Percentiles rank a stretch among this genome's conserved stretches.
Conservation (phyloP, 108 stramenopile species). For the Conticribra weissflogii region DNA sequence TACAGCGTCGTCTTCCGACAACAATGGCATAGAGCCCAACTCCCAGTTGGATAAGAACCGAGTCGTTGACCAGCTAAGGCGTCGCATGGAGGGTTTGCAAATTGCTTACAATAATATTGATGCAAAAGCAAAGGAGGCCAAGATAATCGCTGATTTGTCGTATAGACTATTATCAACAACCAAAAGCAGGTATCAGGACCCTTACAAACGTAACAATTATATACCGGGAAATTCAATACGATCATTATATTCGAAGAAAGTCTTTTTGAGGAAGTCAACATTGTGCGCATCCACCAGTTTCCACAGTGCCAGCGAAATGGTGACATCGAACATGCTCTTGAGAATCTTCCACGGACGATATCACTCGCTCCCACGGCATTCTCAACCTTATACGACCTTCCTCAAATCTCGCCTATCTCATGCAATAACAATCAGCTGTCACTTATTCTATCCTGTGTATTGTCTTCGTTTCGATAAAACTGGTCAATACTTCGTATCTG, state of each 20-base stretch:
- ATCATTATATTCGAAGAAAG: constrained; percentile 23
- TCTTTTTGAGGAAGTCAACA: constrained; percentile 9
- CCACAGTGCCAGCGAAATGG: constrained; percentile 17
- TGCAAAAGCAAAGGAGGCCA: constrained; percentile 22
- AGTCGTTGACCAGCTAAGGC: constrained; percentile 52
- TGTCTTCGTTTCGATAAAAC: constrained; percentile 89
- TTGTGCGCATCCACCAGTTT: constrained; percentile 5
- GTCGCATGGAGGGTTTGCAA: constrained; percentile 32
- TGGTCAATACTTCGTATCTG: constrained; percentile 91
- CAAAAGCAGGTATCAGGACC: constrained; percentile 18
- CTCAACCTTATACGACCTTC: constrained; percentile 43
- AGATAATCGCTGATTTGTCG: constrained; percentile 3
- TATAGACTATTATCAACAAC: constrained; percentile 4
- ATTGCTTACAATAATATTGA: constrained; percentile 1
- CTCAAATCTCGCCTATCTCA: constrained; percentile 67
- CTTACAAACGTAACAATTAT: constrained; percentile 15
- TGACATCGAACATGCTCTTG: constrained; percentile 23
- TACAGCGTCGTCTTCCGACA: not conserved
- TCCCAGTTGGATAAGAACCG: constrained; percentile 31
- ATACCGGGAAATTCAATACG: constrained; percentile 18
- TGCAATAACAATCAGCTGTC: constrained; percentile 83
- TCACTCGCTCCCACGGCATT: not conserved
- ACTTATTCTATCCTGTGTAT: constrained; percentile 86
- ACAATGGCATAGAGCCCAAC: constrained; percentile 4
- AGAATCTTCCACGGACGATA: constrained; percentile 38